These are phyloP conservation scores for Phytophthora niederhauseri DNA, from an alignment of 352 stramenopile genomes.

Conservation along the genomic window DNA sequence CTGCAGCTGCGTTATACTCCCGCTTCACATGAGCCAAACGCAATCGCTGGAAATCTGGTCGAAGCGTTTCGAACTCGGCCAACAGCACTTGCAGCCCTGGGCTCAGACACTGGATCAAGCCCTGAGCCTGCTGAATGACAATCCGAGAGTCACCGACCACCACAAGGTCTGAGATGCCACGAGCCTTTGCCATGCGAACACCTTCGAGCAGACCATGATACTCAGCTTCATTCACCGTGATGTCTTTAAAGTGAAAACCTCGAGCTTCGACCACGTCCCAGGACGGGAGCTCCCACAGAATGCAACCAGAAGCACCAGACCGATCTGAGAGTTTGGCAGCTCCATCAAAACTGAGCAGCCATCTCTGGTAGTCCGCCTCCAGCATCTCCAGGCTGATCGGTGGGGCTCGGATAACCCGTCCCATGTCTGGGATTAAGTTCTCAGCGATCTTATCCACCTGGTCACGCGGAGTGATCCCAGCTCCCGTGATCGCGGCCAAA, in stretches of 20 bases:
- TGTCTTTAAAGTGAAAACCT: background rate
- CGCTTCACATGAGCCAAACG: slow-evolving; percentile 4
- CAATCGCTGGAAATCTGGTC: background rate
- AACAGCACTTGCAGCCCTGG: slow-evolving; percentile 3
- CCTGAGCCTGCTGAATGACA: slow-evolving; percentile 9
- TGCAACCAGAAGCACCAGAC: background rate
- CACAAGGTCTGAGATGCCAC: background rate
- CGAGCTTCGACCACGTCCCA: slow-evolving; percentile 4
- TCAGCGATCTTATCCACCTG: slow-evolving; percentile 5
- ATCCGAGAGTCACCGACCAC: slow-evolving; percentile 6
- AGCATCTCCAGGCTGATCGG: slow-evolving; percentile 17
- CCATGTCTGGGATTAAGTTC: slow-evolving; percentile 2
- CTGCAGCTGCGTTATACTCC: no score
- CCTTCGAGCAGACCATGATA: slow-evolving; percentile 7
- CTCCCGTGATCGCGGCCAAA: slow-evolving; percentile 6
- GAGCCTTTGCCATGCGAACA: background rate
- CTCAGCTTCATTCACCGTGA: slow-evolving; percentile 5
- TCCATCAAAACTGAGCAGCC: slow-evolving; percentile 13
- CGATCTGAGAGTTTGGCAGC: slow-evolving; percentile 5
- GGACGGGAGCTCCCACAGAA: slow-evolving; percentile 2
- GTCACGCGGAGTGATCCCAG: slow-evolving; percentile 7
- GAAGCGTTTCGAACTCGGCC: background rate
- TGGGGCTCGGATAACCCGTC: background rate
- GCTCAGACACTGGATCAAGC: slow-evolving; percentile 10
- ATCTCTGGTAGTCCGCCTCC: background rate